Conservation (phyloP, 2,329 filamentous ascomycete genomes). For the Ophiostoma quercus region DNA sequence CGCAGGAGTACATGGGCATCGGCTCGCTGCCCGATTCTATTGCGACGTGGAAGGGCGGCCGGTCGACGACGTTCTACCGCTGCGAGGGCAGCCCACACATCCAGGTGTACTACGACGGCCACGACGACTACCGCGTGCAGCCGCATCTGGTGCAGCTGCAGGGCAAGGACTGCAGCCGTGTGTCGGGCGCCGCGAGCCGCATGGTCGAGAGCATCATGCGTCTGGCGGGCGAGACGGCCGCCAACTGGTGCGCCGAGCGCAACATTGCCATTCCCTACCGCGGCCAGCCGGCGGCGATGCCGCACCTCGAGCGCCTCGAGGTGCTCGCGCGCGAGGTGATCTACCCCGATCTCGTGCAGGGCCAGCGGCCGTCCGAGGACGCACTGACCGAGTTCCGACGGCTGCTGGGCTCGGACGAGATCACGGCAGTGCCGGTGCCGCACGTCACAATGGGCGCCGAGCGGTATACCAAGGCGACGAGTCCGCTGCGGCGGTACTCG, state of each 20-base stretch:
- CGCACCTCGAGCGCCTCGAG: constrained; percentile 37
- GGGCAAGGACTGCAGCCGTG: neutral
- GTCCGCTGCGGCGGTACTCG: constrained; percentile 58
- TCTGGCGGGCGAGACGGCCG: constrained; percentile 57
- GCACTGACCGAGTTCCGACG: constrained; percentile 34
- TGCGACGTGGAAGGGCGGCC: constrained; percentile 6
- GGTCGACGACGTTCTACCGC: constrained; percentile 28
- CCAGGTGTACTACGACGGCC: constrained; percentile 35
- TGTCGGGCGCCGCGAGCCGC: constrained; percentile 30
- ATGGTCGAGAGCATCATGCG: constrained; percentile 53
- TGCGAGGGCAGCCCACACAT: constrained; percentile 50
- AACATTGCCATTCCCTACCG: constrained; percentile 57
- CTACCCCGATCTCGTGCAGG: constrained; percentile 38
- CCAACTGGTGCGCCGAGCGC: constrained; percentile 54
- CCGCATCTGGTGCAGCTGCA: neutral
- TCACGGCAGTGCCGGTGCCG: constrained; percentile 49
- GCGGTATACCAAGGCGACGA: constrained; percentile 60
- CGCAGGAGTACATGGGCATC: neutral
- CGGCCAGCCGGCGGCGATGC: constrained; percentile 41
- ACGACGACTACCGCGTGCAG: constrained; percentile 7
- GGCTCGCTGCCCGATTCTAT: neutral
- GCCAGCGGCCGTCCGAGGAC: constrained; percentile 33
- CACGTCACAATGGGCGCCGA: constrained; percentile 55
- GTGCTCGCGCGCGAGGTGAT: constrained; percentile 38
- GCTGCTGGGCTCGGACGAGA: constrained; percentile 48